phyloP scores from a whole-genome alignment of 2,329 filamentous ascomycete species.

The Keithomyces neogunnii region DNA sequence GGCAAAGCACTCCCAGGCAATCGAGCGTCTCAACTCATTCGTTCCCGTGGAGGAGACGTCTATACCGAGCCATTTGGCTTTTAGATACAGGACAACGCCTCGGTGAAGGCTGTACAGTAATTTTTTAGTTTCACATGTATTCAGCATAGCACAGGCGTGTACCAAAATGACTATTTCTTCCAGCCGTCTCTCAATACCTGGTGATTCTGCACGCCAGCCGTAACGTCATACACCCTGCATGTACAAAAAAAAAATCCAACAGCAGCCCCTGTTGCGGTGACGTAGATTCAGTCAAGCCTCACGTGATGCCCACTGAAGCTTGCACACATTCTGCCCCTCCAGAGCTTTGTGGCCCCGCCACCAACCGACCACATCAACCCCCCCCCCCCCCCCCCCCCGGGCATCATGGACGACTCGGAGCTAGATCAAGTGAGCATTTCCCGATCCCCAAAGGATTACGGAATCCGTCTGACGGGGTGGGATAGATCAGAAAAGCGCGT shows the following conservation, averaged over 20 bases:
- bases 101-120: neutral
- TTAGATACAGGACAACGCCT: conserved; percentile 14
- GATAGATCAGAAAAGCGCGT: conserved; percentile 80
- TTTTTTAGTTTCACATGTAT: neutral
- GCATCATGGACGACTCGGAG: conserved; percentile 35
- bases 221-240: too few species aligned
- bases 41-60: conserved; percentile 29
- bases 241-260: neutral
- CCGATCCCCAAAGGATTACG: neutral
- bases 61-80: conserved; percentile 13
- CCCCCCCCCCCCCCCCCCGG: conserved; percentile 8
- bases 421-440: conserved; percentile 27
- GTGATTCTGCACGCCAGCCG: too few species aligned
- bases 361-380: conserved; percentile 1
- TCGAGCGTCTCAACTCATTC: conserved; percentile 21
- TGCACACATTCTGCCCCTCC: conserved; percentile 9
- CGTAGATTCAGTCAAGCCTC: conserved; percentile 1
- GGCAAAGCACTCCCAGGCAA: conserved; percentile 45
- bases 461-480: neutral
- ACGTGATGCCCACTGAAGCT: conserved; percentile 9
- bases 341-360: conserved; percentile 4
- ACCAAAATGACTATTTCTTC: neutral
- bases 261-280: neutral
- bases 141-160: conserved; percentile 9
- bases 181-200: neutral